Evolutionary conservation across 2,329 filamentous ascomycete species (phyloP).

Genomic region (Elsinoe fawcettii): DNA sequence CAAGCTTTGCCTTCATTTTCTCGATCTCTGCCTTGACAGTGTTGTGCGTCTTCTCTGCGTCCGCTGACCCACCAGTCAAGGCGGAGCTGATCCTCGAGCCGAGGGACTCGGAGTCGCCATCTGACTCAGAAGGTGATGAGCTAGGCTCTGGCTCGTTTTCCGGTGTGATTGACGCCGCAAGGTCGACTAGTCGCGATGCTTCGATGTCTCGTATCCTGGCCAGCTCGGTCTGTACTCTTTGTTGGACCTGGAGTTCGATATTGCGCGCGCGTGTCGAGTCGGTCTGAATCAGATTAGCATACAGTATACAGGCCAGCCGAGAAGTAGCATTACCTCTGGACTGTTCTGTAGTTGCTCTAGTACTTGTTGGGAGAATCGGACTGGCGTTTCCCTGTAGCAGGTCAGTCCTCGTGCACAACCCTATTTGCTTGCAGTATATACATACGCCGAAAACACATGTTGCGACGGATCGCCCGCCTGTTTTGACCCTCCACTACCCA

Average conservation of each 20-base stretch:
- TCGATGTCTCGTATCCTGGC: constrained; percentile 67
- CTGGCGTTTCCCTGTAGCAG: constrained; percentile 48
- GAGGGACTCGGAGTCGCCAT: constrained; percentile 28
- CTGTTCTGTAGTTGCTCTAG: constrained; percentile 76
- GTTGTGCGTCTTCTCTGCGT: constrained; percentile 41
- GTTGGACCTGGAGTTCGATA: constrained; percentile 80
- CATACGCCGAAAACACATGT: constrained; percentile 57
- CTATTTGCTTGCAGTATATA: background rate
- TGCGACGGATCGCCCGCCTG: constrained; percentile 43
- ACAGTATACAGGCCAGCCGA: background rate
- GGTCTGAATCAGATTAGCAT: constrained; percentile 49
- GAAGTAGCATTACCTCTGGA: constrained; percentile 59
- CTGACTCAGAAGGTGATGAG: constrained; percentile 17
- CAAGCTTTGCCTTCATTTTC: constrained; percentile 44
- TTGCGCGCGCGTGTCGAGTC: constrained; percentile 78
- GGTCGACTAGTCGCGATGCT: constrained; percentile 57
- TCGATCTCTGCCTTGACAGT: constrained; percentile 52
- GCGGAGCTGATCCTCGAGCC: constrained; percentile 22
- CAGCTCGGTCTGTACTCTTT: constrained; percentile 78
- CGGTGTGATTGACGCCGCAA: constrained; percentile 49
- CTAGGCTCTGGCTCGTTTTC: constrained; percentile 11
- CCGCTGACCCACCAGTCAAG: constrained; percentile 23
- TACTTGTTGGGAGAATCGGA: constrained; percentile 71
- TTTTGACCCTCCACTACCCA: constrained; percentile 58
- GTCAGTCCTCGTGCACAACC: constrained; percentile 16